Evolutionary conservation across 495 filamentous ascomycete genomes (phyloP).

Genomic region (Penicillium dipodomyicola): DNA sequence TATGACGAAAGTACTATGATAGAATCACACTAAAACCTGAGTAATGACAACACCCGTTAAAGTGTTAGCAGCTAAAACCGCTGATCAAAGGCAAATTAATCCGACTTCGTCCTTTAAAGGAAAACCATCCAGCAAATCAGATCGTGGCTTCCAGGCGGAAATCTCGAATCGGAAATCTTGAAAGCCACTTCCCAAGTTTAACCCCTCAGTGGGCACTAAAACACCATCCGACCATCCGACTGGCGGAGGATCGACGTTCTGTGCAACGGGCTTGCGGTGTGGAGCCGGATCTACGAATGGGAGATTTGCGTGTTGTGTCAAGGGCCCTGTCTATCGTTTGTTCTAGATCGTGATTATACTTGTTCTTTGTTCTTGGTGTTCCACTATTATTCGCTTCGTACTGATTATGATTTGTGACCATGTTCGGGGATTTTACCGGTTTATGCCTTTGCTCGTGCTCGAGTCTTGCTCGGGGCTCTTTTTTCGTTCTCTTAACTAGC

Average conservation of each 20-base stretch:
- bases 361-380: constrained; percentile 2
- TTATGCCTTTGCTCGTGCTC: background rate
- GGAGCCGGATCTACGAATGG: constrained; percentile 15
- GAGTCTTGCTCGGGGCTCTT: background rate
- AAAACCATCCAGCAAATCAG: background rate
- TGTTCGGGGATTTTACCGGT: background rate
- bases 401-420: background rate
- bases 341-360: constrained; percentile 17
- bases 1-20: constrained; percentile 1
- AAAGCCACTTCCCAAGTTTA: too few species aligned
- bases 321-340: constrained; percentile 22
- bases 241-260: constrained; percentile 15
- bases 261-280: background rate
- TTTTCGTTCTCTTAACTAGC: too few species aligned
- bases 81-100: background rate
- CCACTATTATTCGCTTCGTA: constrained; percentile 9
- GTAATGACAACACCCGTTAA: background rate
- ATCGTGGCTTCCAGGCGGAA: background rate
- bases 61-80: background rate
- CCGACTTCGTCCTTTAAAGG: background rate
- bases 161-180: background rate
- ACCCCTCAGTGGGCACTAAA: background rate
- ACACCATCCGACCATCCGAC: constrained; percentile 7
- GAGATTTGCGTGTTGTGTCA: background rate
- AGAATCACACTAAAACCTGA: background rate